Conservation (phyloP, 306 rosid species). For the Benincasa hispida region DNA sequence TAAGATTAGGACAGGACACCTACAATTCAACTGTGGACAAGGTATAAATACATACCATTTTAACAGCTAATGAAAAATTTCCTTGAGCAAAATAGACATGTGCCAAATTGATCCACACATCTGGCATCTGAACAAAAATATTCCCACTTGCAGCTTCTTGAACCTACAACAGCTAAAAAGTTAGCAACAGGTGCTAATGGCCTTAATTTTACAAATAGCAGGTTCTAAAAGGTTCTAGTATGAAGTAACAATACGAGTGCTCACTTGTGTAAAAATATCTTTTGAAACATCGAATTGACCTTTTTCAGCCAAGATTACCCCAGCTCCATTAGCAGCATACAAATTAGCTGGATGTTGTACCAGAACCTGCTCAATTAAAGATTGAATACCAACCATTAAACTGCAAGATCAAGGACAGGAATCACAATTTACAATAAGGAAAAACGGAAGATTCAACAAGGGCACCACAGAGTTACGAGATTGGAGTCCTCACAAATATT, state of each 20-base stretch:
- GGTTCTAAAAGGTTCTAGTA: slow-evolving; percentile 3
- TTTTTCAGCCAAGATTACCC: slow-evolving; percentile 89
- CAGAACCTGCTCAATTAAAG: slow-evolving; percentile 48
- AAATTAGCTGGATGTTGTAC: slow-evolving; percentile 85
- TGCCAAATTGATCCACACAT: slow-evolving; percentile 96
- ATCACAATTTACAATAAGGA: not conserved
- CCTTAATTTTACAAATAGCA: slow-evolving; percentile 12
- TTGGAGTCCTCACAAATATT: not conserved
- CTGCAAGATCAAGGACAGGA: not conserved
- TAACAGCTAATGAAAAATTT: slow-evolving; percentile 82
- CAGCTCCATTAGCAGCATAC: slow-evolving; percentile 99
- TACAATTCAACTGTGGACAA: slow-evolving; percentile 4
- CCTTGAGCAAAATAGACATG: slow-evolving; percentile 99
- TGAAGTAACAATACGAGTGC: slow-evolving; percentile 7
- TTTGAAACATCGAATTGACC: slow-evolving; percentile 98
- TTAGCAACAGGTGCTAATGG: slow-evolving; percentile 9
- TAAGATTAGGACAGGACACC: slow-evolving; percentile 8
- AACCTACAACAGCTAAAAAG: slow-evolving; percentile 42
- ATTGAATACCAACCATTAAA: slow-evolving; percentile 12
- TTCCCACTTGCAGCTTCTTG: slow-evolving; percentile 99
- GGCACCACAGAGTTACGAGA: not conserved
- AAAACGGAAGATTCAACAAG: not conserved
- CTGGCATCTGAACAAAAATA: slow-evolving; percentile 99
- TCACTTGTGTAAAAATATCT: slow-evolving; percentile 16
- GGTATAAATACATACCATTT: slow-evolving; percentile 53